Percentiles rank a stretch among this genome's conserved stretches.
Evolutionary conservation across 345 rosid genomes (phyloP).

Genomic region (Leavenworthia alabamica): DNA sequence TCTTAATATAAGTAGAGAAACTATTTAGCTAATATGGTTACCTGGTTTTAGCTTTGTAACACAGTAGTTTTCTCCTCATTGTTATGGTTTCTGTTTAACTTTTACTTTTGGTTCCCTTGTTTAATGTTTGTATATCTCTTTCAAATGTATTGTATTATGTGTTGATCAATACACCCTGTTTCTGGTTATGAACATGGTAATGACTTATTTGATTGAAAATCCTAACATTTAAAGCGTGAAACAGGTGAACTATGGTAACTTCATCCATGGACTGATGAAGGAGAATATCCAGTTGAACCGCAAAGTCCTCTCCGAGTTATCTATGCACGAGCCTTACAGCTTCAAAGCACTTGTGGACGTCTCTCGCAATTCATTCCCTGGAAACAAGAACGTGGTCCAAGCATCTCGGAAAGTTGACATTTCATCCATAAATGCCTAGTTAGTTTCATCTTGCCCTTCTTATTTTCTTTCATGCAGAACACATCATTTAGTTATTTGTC

Average conservation of each 20-base stretch:
- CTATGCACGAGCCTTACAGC: slow-evolving; percentile 90
- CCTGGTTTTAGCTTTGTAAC: neutral
- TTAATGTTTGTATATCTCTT: neutral
- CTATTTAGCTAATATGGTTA: neutral
- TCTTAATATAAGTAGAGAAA: neutral
- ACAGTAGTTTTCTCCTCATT: no score
- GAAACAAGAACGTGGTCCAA: slow-evolving; percentile 71
- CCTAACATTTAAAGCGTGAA: slow-evolving; percentile 7
- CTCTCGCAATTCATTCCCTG: slow-evolving; percentile 73
- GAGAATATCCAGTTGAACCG: slow-evolving; percentile 91
- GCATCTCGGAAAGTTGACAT: slow-evolving; percentile 52
- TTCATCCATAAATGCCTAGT: slow-evolving; percentile 48
- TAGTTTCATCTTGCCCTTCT: no score
- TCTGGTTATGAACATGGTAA: neutral
- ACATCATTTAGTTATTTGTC: neutral
- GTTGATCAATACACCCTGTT: no score
- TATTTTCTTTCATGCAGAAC: neutral
- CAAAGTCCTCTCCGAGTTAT: slow-evolving; percentile 72
- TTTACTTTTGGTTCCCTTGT: neutral
- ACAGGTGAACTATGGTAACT: slow-evolving; percentile 85
- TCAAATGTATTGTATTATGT: neutral
- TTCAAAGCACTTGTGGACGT: slow-evolving; percentile 88
- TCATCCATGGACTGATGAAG: slow-evolving; percentile 86
- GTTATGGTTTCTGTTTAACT: neutral
- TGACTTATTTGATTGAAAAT: neutral